Evolutionary conservation across 1,284 basidiomycete species (phyloP), one percentile per base, ranked within the genome.

Genomic region (Rhodotorula sp.): DNA sequence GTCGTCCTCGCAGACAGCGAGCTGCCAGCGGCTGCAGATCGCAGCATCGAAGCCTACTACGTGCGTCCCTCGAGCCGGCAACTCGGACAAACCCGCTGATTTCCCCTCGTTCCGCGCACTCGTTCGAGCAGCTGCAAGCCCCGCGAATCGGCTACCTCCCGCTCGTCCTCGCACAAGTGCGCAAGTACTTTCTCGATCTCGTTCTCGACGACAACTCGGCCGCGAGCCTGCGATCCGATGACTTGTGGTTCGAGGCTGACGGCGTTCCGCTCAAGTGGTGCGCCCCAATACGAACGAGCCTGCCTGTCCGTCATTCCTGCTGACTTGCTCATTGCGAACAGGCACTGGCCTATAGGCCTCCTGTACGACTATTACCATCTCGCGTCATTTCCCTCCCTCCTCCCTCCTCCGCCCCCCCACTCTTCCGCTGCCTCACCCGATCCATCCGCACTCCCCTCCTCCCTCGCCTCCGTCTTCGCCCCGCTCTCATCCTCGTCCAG

Each of bases 311-410:
- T 34, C 34, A 5, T 34, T 34, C 34, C 34, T 34, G 34, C 58
- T 60, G 34, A 17, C 1, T 3, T 5, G 7, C 3, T 42, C 44
- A 1, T 21, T 27, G n/a, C 44, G 16, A 16, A n/a, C 78, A 97
- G 94, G 93, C 93, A 97, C 82, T 97, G 94, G 94, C 89, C 94
- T 50, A 88, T 97, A 73, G 94, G 95, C 52, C 85, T 97, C 57
- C 87, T 97, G 74, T 93, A 94, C 79, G 91, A 97, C 80, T 90
- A 89, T 79, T 77, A 61, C 59, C 66, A 54, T 42, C 16, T 64
- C 72, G 27, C 64, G 3, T 5, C 5, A 23, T 61, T 62, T 1
- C 34, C 54, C 10, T 34, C 50, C 25, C 64, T 66, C 58, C 50
- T 45, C 5, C 49, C 53, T 10, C 45, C 54, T 16, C 49, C 14